Evolutionary conservation across 495 filamentous ascomycete genomes (phyloP), one percentile per base, ranked within the genome.

Genomic region (Ramalina intermedia): DNA sequence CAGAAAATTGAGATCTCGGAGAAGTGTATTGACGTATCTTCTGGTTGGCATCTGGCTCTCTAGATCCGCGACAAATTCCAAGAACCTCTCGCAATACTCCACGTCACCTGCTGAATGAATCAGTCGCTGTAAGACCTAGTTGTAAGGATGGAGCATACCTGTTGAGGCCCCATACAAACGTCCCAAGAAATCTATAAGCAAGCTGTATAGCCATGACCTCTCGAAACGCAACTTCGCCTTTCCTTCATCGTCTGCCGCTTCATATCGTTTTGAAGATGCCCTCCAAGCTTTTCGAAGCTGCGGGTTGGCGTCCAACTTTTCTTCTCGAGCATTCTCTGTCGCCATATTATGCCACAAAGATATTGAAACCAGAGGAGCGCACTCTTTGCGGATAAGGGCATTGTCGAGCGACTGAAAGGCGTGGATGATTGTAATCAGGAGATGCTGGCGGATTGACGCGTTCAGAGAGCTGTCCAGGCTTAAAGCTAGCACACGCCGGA

Each of bases 371-470:
- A 99, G 70, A 11, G 91, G 85, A 38, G 88, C 93, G 66, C 90
- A 96, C 69, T 99, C 90, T 60, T 94, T 96, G 42, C 91, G 76
- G 26, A 96, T 84, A 43, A 95, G 72, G 18, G 72, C 74, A 64
- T 82, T 94, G 57, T 99, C 91, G 16, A 96, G 75, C 20, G 88
- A 95, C 65, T 95, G 88, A 63, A 95, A 96, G 46, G 90, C 85
- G 55, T 80, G 78, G 47, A 94, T 88, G 49, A 95, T 75, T 63
- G 94, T 95, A 13, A 80, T 82, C 4, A 96, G 65, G 24, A 96
- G 74, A 20, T 91, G 79, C 1, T 82, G 82, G 47, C 86, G 79
- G 43, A 94, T 76, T 11, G 69, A 73, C 29, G 75, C 70, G 3
- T 82, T 71, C 16, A 95, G 65, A 4, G 85, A 84, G 35, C 67